These are phyloP conservation scores for Rubroboletus pulcherrimus DNA, from an alignment of 768 basidiomycete species.

Conservation along the genomic window DNA sequence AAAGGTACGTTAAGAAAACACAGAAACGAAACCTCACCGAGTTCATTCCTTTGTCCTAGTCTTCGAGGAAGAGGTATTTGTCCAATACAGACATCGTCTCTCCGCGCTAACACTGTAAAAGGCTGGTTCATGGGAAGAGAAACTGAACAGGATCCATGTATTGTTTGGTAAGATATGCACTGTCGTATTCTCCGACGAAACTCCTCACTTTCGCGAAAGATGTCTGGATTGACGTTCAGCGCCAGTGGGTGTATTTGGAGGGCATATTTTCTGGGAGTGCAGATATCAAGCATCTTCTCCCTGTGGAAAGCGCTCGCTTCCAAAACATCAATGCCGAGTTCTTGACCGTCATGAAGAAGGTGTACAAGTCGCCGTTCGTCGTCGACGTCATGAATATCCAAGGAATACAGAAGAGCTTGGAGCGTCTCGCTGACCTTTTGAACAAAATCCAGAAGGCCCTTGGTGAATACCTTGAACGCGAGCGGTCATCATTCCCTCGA, in stretches of 20 bases:
- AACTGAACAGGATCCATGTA: conserved; percentile 93
- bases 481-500: conserved; percentile 95
- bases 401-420: conserved; percentile 94
- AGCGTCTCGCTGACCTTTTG: conserved; percentile 91
- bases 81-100: background rate
- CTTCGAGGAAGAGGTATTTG: conserved; percentile 78
- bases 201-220: conserved; percentile 43
- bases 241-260: conserved; percentile 99
- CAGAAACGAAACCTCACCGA: background rate
- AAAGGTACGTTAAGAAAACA: conserved; percentile 55
- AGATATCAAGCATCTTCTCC: conserved; percentile 98
- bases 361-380: conserved; percentile 98
- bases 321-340: conserved; percentile 99
- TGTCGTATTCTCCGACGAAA: background rate
- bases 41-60: conserved; percentile 41
- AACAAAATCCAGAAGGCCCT: conserved; percentile 99
- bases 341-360: conserved; percentile 98
- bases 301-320: conserved; percentile 96
- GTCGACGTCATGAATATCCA: conserved; percentile 95
- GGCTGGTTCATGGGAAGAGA: conserved; percentile 95
- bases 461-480: conserved; percentile 97
- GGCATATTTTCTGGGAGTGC: conserved; percentile 99
- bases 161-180: conserved; percentile 69
- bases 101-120: conserved; percentile 24
- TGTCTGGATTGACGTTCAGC: conserved; percentile 99